Conservation (phyloP, 2,329 filamentous ascomycete species). For the Pyricularia sp. region DNA sequence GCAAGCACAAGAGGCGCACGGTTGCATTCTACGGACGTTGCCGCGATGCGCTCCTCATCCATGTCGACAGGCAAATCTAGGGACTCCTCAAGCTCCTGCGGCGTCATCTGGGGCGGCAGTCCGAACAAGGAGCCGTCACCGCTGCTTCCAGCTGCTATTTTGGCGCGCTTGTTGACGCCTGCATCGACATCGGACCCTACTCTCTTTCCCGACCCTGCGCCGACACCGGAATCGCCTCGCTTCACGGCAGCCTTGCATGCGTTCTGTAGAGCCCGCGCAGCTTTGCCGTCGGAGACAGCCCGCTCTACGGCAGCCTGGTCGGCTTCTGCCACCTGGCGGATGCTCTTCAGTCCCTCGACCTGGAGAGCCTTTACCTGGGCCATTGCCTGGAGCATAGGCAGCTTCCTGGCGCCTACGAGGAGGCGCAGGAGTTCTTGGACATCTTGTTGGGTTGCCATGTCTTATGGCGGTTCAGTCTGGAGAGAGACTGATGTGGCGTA, state of each 20-base stretch:
- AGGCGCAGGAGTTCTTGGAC: constrained; percentile 52
- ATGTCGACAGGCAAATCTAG: constrained; percentile 48
- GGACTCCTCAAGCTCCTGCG: constrained; percentile 53
- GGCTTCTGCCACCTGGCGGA: constrained; percentile 44
- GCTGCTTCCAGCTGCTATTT: constrained; percentile 7
- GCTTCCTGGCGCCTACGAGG: constrained; percentile 44
- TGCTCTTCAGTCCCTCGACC: constrained; percentile 40
- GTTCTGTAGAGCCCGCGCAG: constrained; percentile 39
- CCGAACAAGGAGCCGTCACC: constrained; percentile 16
- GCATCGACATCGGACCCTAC: constrained; percentile 14
- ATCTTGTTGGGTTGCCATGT: constrained; percentile 37
- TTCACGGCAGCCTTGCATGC: constrained; percentile 46
- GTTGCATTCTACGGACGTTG: constrained; percentile 59
- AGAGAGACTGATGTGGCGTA: neutral
- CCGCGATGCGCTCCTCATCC: constrained; percentile 50
- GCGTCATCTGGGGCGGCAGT: constrained; percentile 26
- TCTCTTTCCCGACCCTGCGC: constrained; percentile 20
- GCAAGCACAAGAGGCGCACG: constrained; percentile 74
- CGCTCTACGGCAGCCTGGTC: constrained; percentile 32
- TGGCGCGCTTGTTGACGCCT: constrained; percentile 22
- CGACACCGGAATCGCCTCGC: constrained; percentile 13
- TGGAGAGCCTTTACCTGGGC: constrained; percentile 49
- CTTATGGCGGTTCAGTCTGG: neutral
- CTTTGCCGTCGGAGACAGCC: constrained; percentile 37
- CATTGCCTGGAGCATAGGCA: constrained; percentile 51